Conservation (phyloP, 129 eudicot genomes). For the Oenanthe sinensis region DNA sequence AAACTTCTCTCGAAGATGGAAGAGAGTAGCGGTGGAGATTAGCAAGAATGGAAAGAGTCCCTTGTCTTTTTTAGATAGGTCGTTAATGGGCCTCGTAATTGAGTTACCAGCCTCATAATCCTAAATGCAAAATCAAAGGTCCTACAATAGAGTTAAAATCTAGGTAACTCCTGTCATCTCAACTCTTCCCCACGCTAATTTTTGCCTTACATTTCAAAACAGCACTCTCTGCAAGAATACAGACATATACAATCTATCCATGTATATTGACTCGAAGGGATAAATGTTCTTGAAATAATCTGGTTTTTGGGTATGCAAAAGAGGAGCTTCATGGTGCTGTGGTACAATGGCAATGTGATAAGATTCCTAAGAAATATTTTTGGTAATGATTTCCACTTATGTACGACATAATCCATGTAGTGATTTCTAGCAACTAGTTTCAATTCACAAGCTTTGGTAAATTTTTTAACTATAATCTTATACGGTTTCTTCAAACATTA, state of each 20-base stretch:
- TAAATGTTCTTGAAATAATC: neutral
- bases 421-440: neutral
- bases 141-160: neutral
- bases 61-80: neutral
- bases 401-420: neutral
- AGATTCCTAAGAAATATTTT: neutral
- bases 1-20: neutral
- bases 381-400: neutral
- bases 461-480: neutral
- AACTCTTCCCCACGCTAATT: neutral
- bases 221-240: neutral
- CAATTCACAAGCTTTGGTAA: neutral
- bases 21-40: neutral
- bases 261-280: neutral
- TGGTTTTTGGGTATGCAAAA: neutral
- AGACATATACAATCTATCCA: neutral
- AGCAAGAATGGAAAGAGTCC: neutral
- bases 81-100: neutral
- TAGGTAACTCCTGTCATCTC: neutral
- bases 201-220: neutral
- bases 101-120: neutral
- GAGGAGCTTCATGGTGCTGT: neutral
- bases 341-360: neutral
- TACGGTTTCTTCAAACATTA: neutral
- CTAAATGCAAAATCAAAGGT: too few species aligned